A percentile compares a stretch with the other conserved stretches of the same genome.
Conservation (phyloP, 2,329 filamentous ascomycete species). For the Monosporascus sp. region DNA sequence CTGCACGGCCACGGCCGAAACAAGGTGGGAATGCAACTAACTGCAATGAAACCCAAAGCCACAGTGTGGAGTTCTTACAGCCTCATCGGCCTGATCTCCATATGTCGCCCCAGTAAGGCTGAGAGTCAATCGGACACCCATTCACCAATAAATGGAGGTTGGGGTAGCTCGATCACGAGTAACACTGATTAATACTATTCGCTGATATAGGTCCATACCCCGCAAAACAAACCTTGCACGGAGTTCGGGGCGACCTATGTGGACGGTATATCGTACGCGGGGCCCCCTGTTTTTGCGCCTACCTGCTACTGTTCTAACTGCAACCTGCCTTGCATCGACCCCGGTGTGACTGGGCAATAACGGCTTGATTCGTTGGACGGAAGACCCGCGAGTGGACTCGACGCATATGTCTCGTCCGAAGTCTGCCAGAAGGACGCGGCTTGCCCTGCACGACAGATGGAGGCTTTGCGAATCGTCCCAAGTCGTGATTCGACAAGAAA, state of each 20-base stretch:
- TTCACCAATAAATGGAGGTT: neutral
- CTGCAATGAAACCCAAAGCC: neutral
- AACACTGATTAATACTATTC: too few relatives aligned
- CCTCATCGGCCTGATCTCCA: constrained; percentile 3
- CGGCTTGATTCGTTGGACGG: neutral
- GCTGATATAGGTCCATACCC: neutral
- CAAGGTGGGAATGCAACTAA: too few relatives aligned
- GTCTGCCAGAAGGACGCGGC: neutral
- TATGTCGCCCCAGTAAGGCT: constrained; percentile 7
- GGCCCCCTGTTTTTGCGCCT: too few relatives aligned
- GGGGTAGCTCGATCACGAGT: neutral
- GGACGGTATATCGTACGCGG: too few relatives aligned
- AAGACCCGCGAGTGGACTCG: neutral
- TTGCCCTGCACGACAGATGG: neutral
- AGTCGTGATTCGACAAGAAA: neutral
- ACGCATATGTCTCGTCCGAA: neutral
- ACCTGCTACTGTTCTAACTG: too few relatives aligned
- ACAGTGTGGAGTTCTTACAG: neutral
- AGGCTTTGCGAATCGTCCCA: neutral
- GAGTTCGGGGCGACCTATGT: too few relatives aligned
- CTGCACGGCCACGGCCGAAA: too few relatives aligned
- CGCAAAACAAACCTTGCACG: neutral
- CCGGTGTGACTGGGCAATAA: neutral
- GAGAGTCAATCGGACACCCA: constrained; percentile 5
- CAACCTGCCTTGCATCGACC: too few relatives aligned